phyloP scores from a whole-genome alignment of 805 yeast species.

The Nakazawaea wyomingensis region DNA sequence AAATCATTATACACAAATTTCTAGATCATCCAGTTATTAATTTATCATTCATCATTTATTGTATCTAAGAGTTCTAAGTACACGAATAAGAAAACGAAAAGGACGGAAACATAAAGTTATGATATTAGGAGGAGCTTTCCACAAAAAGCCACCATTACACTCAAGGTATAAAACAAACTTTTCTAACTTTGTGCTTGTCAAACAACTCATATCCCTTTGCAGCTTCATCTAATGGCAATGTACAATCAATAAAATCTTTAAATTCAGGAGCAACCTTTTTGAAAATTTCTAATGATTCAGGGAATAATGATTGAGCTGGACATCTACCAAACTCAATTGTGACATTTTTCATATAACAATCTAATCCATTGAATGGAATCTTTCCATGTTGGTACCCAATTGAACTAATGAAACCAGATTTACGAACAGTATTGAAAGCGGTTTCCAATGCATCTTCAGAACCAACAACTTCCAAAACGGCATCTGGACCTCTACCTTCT shows the following conservation, averaged over 20 bases:
- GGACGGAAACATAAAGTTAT: too few relatives aligned
- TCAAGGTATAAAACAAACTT: slow-evolving; percentile 39
- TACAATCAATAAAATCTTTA: slow-evolving; percentile 46
- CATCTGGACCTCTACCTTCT: slow-evolving; percentile 51
- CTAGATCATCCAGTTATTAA: too few relatives aligned
- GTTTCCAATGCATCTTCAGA: slow-evolving; percentile 43
- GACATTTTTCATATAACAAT: slow-evolving; percentile 52
- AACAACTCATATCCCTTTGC: slow-evolving; percentile 44
- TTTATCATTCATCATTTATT: too few relatives aligned
- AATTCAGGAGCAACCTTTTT: slow-evolving; percentile 38
- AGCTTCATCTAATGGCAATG: slow-evolving; percentile 39
- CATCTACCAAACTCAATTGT: slow-evolving; percentile 60
- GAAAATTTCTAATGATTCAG: slow-evolving; percentile 46
- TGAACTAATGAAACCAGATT: slow-evolving; percentile 53
- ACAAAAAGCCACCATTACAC: neutral
- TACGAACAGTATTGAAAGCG: slow-evolving; percentile 49
- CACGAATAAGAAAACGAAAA: too few relatives aligned
- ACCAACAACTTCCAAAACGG: slow-evolving; percentile 57
- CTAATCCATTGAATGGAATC: slow-evolving; percentile 51
- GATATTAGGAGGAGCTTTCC: too few relatives aligned
- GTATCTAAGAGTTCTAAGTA: too few relatives aligned
- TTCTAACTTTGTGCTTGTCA: slow-evolving; percentile 48
- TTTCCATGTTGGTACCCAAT: slow-evolving; percentile 58
- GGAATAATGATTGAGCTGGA: slow-evolving; percentile 53
- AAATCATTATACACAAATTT: too few relatives aligned